Evolutionary conservation across 2,329 filamentous ascomycete genomes (phyloP).

Genomic region (Fusarium foetens): DNA sequence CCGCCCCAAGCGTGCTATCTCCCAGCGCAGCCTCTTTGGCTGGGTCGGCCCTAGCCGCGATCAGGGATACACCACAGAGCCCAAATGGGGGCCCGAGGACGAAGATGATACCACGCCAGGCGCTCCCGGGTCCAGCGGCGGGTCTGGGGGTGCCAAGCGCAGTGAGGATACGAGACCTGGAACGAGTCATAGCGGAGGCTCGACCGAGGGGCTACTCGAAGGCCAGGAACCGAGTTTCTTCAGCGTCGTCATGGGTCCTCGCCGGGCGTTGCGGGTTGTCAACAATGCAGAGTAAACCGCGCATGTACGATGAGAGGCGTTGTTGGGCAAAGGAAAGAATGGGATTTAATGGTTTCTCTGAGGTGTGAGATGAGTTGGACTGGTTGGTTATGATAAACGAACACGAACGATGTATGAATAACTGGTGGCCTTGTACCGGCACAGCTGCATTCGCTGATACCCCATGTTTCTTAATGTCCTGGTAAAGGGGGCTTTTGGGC

Average conservation of each 20-base stretch:
- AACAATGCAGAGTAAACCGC: slow-evolving; percentile 58
- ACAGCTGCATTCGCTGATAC: slow-evolving; percentile 42
- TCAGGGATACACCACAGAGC: slow-evolving; percentile 41
- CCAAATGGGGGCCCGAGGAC: slow-evolving; percentile 46
- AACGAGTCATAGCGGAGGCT: slow-evolving; percentile 54
- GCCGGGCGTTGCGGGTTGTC: slow-evolving; percentile 74
- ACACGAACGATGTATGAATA: slow-evolving; percentile 25
- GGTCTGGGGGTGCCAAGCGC: slow-evolving; percentile 34
- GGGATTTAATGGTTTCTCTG: neutral
- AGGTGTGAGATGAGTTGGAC: neutral
- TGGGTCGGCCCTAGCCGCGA: slow-evolving; percentile 47
- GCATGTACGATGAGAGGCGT: neutral
- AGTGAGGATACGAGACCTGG: slow-evolving; percentile 44
- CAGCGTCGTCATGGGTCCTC: slow-evolving; percentile 73
- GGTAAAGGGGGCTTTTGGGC: neutral
- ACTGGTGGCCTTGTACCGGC: neutral
- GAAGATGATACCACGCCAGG: slow-evolving; percentile 40
- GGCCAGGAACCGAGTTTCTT: slow-evolving; percentile 77
- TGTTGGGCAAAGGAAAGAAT: neutral
- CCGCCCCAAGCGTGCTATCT: slow-evolving; percentile 23
- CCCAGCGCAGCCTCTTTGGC: slow-evolving; percentile 45
- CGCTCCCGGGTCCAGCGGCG: slow-evolving; percentile 38
- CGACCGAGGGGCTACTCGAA: slow-evolving; percentile 59
- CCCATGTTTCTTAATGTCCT: slow-evolving; percentile 11
- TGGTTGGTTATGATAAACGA: slow-evolving; percentile 25